phyloP scores from a whole-genome alignment of 805 yeast species.

The Wickerhamomyces subpelliculosus region DNA sequence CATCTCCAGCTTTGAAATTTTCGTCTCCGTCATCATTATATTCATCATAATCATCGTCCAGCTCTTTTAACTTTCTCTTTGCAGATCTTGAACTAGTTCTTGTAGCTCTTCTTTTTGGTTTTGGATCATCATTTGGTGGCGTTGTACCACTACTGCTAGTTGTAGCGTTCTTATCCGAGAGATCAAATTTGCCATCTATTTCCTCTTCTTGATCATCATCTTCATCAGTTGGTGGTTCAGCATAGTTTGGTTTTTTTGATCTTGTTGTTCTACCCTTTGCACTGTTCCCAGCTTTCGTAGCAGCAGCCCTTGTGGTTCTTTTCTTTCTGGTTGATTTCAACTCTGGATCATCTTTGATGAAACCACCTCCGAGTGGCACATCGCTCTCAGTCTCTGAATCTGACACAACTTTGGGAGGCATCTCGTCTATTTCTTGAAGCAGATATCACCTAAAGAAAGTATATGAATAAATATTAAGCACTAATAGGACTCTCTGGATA shows the following conservation, averaged over 20 bases:
- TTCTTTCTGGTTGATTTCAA: slow-evolving; percentile 6
- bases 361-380: slow-evolving; percentile 19
- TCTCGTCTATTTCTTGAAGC: not conserved
- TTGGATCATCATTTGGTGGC: slow-evolving; percentile 4
- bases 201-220: slow-evolving; percentile 2
- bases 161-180: slow-evolving; percentile 4
- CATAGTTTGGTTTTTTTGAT: not conserved
- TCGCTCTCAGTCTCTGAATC: slow-evolving; percentile 18
- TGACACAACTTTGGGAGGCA: slow-evolving; percentile 3
- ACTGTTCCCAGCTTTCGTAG: not conserved
- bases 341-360: slow-evolving; percentile 21
- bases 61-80: slow-evolving; percentile 17
- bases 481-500: no score
- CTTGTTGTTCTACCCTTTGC: not conserved
- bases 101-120: slow-evolving; percentile 7
- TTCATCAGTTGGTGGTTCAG: not conserved
- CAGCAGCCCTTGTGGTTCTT: not conserved
- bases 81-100: slow-evolving; percentile 23
- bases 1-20: slow-evolving; percentile 13
- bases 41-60: slow-evolving; percentile 29
- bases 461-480: no score
- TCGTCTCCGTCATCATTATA: slow-evolving; percentile 23
- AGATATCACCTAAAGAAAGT: no score
- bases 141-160: slow-evolving; percentile 4
- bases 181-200: not conserved